Base-by-base conservation (phyloP, 345 rosid genomes). In the Linum trigynum region DNA sequence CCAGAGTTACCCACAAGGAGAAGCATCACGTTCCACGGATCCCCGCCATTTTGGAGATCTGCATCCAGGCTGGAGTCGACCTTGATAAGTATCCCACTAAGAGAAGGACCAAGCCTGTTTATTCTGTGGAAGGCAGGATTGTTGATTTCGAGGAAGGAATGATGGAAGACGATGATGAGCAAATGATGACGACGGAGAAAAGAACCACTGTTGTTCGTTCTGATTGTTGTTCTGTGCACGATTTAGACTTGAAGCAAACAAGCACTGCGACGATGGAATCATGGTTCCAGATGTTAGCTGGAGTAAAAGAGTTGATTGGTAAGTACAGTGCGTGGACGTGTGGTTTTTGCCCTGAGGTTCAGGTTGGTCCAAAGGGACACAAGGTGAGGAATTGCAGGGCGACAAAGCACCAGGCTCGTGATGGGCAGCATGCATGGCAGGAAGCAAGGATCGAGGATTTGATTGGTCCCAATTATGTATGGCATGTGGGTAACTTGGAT, bases 301-400 rank as follows among this genome's bases (percentile, higher is more conserved):
- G 96, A 43, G 84, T 77, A 6, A 81, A 67, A 70, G 76, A 73
- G 71, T 75, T 89, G 57, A 81, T 85, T 91, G 85, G 78, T 65
- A 78, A 76, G 67, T 87, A 87, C 71, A 77, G 61, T 41, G 96
- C 86, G 71, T 81, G 88, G 83, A 86, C 91, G 2, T 92, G 91
- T 55, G 95, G 92, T 39, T 87, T 83, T 50, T 87, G 95, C 69
- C 84, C 89, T 23, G 87, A 87, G 86, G 85, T 89, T 73, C 97
- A 92, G 77, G 97, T 92, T 7, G 92, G 98, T 64, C 95, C 95
- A 3, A 87, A 81, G 81, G 98, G 95, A 62, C 97, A 86, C 72
- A 92, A 87, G 74, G 91, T 89, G 14, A 84, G 86, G 77, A 81
- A 83, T 82, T 89, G 98, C 80, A 86, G 75, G 83, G 89, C 92